Evolutionary conservation across 2,329 filamentous ascomycete species (phyloP).

Genomic region (Graphilbum sp.): DNA sequence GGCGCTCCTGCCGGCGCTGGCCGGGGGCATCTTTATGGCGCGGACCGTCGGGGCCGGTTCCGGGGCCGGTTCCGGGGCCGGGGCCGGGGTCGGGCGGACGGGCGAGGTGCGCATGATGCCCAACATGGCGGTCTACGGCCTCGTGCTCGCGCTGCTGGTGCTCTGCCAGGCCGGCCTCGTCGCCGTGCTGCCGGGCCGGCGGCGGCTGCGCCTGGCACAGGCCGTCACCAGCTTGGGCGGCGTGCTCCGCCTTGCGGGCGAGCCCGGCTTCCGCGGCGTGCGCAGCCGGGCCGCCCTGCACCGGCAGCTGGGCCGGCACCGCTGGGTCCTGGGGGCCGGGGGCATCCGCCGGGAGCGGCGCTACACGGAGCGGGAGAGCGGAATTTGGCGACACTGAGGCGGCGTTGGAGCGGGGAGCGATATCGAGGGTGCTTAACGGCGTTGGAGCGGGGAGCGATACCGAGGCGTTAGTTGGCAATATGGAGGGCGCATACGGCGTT

Average conservation of each 20-base stretch:
- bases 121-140: constrained; percentile 55
- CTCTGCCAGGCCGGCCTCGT: constrained; percentile 52
- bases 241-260: constrained; percentile 54
- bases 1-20: constrained; percentile 47
- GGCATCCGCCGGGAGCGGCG: constrained; percentile 27
- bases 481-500: too few relatives aligned
- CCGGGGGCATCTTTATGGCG: constrained; percentile 58
- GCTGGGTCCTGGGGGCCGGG: constrained; percentile 34
- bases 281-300: constrained; percentile 53
- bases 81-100: constrained; percentile 5
- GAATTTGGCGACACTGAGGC: too few relatives aligned
- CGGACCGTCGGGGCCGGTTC: constrained; percentile 32
- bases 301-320: constrained; percentile 44
- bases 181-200: constrained; percentile 36
- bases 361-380: constrained; percentile 24
- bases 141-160: constrained; percentile 54
- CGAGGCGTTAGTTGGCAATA: too few relatives aligned
- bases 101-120: constrained; percentile 50
- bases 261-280: constrained; percentile 53
- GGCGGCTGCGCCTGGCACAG: constrained; percentile 54
- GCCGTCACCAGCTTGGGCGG: constrained; percentile 57
- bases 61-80: constrained; percentile 3
- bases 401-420: too few relatives aligned
- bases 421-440: too few relatives aligned
- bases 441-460: too few relatives aligned